Evolutionary conservation across 768 basidiomycete genomes (phyloP).

Genomic region (Podaxis rugospora): DNA sequence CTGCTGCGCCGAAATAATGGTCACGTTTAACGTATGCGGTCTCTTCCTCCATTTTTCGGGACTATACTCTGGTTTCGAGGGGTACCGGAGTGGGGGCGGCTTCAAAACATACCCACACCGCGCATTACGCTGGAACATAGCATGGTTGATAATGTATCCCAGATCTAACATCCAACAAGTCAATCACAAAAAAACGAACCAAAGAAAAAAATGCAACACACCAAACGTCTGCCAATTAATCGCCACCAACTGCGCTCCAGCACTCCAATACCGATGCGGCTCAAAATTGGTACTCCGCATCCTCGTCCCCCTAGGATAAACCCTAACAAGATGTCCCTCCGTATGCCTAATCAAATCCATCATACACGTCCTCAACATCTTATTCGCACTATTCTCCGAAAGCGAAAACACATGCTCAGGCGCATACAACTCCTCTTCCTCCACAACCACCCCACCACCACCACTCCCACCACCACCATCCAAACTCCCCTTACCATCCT

Average conservation of each 20-base stretch:
- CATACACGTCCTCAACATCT: conserved; percentile 61
- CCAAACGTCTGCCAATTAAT: conserved; percentile 98
- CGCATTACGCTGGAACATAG: conserved; percentile 93
- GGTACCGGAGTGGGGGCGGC: conserved; percentile 65
- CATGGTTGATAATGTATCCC: conserved; percentile 90
- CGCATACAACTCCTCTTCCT: conserved; percentile 83
- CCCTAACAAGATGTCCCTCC: conserved; percentile 76
- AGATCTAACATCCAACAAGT: conserved; percentile 49
- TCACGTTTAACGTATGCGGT: conserved; percentile 61
- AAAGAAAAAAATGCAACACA: conserved; percentile 29
- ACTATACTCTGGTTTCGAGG: conserved; percentile 37
- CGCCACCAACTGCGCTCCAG: conserved; percentile 87
- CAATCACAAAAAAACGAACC: background rate
- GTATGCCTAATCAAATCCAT: conserved; percentile 88
- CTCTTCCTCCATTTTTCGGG: conserved; percentile 53
- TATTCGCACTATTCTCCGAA: conserved; percentile 80
- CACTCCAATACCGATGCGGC: conserved; percentile 88
- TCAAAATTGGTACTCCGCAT: conserved; percentile 86
- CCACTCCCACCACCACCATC: conserved; percentile 27
- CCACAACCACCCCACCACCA: conserved; percentile 73
- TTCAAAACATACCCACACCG: conserved; percentile 92
- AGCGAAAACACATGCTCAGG: conserved; percentile 90
- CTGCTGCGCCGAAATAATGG: conserved; percentile 36
- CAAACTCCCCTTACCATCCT: conserved; percentile 52
- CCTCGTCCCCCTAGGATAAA: conserved; percentile 85